Evolutionary conservation across 805 yeast species (phyloP), one percentile per base, ranked within the genome.

Genomic region (Limtongozyma cylindracea): DNA sequence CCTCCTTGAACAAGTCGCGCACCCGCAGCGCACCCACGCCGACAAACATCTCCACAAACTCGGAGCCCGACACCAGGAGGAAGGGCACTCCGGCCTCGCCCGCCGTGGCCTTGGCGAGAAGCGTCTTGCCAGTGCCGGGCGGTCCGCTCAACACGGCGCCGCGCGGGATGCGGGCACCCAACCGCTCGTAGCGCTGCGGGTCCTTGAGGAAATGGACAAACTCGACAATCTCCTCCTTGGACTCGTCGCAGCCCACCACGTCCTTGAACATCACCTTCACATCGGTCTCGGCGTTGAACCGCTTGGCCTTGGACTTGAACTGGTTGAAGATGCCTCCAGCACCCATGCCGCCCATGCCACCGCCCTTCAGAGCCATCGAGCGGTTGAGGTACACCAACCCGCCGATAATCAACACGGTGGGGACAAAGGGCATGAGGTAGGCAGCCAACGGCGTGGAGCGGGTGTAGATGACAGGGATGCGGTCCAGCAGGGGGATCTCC

Each of bases 21-120:
- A 88, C 98, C 43, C 98, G 65, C 10, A 92, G 73, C 2, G 98
- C 96, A 51, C 98, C 98, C 12, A 84, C 95, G 56, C 98, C 98
- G 15, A 82, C 96, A 53, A 80, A 88, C 96, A 84, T 88, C 44
- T 84, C 96, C 9, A 88, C 93, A 34, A 84, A 84, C 45, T 84
- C 98, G 5, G 96, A 82, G 30, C 98, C 98, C 1, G 93, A 76
- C 11, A 88, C 96, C 10, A 92, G 74, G 35, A 68, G 68, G 42
- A 88, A 88, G 19, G 99, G 95, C 19, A 88, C 98, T 25, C 88
- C 91, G 0, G 99, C 98, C 45, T 88, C 99, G 32, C 98, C 98
- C 2, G 98, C 98, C 22, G 96, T 88, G 4, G 99, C 99, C 41
- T 78, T 84, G 8, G 99, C 99, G 22, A 88, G 51, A 24, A 88